These are phyloP conservation scores for Syzygium oleosum DNA, from an alignment of 345 rosid species.

Conservation along the genomic window DNA sequence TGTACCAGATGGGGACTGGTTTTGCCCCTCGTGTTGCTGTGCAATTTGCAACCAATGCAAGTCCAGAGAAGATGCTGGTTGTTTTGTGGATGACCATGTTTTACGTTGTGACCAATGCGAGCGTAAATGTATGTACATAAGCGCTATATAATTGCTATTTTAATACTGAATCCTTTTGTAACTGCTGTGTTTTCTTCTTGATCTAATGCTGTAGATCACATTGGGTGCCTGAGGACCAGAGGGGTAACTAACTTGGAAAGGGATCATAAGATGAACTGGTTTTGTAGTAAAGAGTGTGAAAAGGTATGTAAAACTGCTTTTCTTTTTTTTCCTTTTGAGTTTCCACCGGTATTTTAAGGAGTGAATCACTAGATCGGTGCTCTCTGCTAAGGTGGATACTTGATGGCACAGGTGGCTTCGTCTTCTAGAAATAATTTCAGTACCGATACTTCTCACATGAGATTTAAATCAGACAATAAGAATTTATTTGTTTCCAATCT, in stretches of 20 bases:
- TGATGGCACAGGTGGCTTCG: not conserved
- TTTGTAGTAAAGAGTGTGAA: slow-evolving; percentile 25
- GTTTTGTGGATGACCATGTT: slow-evolving; percentile 11
- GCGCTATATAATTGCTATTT: not conserved
- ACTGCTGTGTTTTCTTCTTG: not conserved
- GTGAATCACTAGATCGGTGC: not conserved
- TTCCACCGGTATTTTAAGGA: not conserved
- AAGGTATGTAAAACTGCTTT: slow-evolving; percentile 23
- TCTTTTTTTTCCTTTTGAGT: not conserved
- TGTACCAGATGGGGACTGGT: slow-evolving; percentile 85
- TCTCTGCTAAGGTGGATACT: not conserved
- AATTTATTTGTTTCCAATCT: not conserved
- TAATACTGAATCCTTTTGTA: not conserved
- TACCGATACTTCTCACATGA: not conserved
- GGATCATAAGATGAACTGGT: not conserved
- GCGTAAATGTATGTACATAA: slow-evolving; percentile 34
- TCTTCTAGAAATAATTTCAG: not conserved
- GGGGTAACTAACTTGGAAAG: slow-evolving; percentile 7
- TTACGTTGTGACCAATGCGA: slow-evolving; percentile 59
- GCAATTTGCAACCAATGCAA: slow-evolving; percentile 34
- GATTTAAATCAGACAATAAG: not conserved
- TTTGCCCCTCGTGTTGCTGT: slow-evolving; percentile 81
- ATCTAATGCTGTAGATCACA: slow-evolving; percentile 42
- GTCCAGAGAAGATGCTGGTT: slow-evolving; percentile 14
- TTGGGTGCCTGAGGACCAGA: slow-evolving; percentile 25